Evolutionary conservation across 257 asterid species (phyloP).

Genomic region (Verbena officinalis): DNA sequence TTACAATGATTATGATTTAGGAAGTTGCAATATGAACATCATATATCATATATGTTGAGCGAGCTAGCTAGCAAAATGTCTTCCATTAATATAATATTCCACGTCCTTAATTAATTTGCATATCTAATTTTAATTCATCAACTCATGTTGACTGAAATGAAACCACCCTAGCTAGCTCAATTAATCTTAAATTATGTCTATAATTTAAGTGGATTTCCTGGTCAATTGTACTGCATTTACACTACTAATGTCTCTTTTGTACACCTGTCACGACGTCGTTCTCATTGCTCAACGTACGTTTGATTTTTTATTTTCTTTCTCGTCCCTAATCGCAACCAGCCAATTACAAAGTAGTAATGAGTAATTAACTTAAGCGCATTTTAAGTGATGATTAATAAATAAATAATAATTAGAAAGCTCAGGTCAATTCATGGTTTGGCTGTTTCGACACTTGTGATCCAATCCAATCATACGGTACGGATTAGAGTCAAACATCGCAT

Average conservation of each 20-base stretch:
- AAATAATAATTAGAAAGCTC: neutral
- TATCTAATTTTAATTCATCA: neutral
- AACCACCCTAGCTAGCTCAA: too few species aligned
- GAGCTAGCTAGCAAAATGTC: too few species aligned
- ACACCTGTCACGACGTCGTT: too few species aligned
- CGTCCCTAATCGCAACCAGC: neutral
- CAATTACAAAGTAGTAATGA: neutral
- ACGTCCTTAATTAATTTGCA: constrained; percentile 11
- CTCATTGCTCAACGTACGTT: too few species aligned
- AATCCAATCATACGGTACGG: constrained; percentile 30
- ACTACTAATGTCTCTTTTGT: too few species aligned
- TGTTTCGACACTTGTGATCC: constrained; percentile 27
- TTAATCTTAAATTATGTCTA: neutral
- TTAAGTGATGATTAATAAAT: neutral
- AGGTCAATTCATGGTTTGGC: constrained; percentile 24
- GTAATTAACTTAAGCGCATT: constrained; percentile 22
- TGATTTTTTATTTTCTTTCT: neutral
- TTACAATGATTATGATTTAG: neutral
- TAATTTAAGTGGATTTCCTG: too few species aligned
- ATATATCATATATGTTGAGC: too few species aligned
- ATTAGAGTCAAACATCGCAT: constrained; percentile 15
- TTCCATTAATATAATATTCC: neutral
- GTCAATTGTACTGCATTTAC: too few species aligned
- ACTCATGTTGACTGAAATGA: neutral
- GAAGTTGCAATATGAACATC: neutral